phyloP scores from a whole-genome alignment of 2,329 filamentous ascomycete genomes.

The Pseudogymnoascus sp. region DNA sequence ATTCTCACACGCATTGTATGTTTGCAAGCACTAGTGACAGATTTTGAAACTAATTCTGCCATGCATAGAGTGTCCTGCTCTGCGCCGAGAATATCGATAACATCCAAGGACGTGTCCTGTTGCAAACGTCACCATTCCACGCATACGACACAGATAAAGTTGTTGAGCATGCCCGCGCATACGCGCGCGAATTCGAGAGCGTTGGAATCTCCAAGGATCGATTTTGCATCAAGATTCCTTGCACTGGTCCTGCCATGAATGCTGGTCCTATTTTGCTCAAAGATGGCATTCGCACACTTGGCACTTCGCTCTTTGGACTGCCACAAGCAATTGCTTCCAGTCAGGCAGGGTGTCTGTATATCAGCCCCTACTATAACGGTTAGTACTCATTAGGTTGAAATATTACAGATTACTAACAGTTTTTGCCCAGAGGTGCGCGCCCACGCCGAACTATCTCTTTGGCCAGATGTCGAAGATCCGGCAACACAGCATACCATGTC shows the following conservation, averaged over 20 bases:
- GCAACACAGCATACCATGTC: constrained; percentile 38
- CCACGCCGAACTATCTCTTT: constrained; percentile 35
- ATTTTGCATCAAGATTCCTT: constrained; percentile 44
- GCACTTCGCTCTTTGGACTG: constrained; percentile 39
- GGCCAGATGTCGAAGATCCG: constrained; percentile 39
- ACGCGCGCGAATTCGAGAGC: constrained; percentile 37
- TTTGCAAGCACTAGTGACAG: neutral
- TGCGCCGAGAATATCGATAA: constrained; percentile 33
- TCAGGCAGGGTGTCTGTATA: constrained; percentile 39
- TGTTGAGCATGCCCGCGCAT: constrained; percentile 38
- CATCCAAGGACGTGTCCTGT: constrained; percentile 39
- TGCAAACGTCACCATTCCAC: constrained; percentile 39
- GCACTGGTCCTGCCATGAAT: constrained; percentile 39
- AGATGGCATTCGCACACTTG: constrained; percentile 40
- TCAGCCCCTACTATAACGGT: constrained; percentile 44
- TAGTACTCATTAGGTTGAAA: constrained; percentile 8
- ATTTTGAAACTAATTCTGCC: neutral
- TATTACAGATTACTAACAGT: neutral
- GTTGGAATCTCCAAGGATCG: constrained; percentile 37
- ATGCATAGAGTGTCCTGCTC: constrained; percentile 5
- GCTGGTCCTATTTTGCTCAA: constrained; percentile 34
- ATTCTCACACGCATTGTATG: constrained; percentile 39
- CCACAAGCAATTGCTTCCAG: constrained; percentile 41
- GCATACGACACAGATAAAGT: constrained; percentile 38
- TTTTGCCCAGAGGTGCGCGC: constrained; percentile 32